Base-by-base conservation (phyloP, 2,329 filamentous ascomycete species). In the Colletotrichum sp. region DNA sequence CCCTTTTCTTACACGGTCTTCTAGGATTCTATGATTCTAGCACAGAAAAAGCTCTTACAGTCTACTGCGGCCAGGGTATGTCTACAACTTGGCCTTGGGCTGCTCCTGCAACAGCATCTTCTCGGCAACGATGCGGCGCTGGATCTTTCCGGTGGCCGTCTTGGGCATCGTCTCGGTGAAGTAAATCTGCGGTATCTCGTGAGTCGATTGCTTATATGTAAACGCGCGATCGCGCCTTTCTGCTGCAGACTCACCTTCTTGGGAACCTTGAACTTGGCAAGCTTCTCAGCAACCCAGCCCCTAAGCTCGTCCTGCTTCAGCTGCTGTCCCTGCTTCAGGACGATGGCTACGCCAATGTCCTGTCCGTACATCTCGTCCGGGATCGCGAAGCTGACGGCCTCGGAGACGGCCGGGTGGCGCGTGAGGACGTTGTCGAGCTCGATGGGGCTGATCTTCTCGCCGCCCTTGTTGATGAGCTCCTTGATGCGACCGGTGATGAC, bases 401-500 rank as follows among this genome's bases (percentile, higher is more conserved):
- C 95, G 3, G 90, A 89, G 3, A 97, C 90, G 43, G 92, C 90
- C 12, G 93, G 91, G 82, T 96, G 91, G 73, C 93, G 90, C n/a
- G 93, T 89, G 32, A 97, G 87, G 15, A 94, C 91, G 79, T 97
- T 97, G 87, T 97, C 95, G 38, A 97, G 88, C 85, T 97, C 95
- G 71, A 97, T 96, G 2, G 95, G 95, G 78, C 92, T 94, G 82
- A 97, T 97, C 87, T 97, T 97, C 87, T 97, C 95, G 75, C 95
- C 95, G 71, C 94, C 95, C 85, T 96, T 96, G 86, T 96, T 96
- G 88, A 98, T 97, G 68, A 98, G 88, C 85, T 98, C 95, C 89
- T 98, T 98, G 86, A 97, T 97, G 69, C 95, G 90, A n/a, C 95
- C 95, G 0, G 95, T 97, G 84, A 98, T 96, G 81, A 94, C 89